These are phyloP conservation scores for Oryza officinalis DNA, from an alignment of 176 grass and related monocot species.

Conservation along the genomic window DNA sequence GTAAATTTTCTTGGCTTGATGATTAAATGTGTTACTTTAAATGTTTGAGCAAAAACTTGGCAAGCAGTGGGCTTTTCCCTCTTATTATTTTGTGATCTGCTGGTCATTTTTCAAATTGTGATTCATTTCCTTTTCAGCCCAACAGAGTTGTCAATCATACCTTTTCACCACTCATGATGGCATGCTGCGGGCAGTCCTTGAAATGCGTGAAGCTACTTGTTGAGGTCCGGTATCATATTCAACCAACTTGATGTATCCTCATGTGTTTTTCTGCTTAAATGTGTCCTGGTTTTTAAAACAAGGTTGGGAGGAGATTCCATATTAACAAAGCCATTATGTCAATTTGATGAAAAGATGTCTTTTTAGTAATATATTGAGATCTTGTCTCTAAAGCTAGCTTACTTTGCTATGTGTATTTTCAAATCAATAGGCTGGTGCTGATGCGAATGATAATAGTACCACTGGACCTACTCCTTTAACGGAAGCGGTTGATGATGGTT, in stretches of 20 bases:
- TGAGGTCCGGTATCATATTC: slow-evolving; percentile 22
- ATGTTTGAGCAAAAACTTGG: not conserved
- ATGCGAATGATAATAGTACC: slow-evolving; percentile 35
- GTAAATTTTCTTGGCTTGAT: not conserved
- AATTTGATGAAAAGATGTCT: not conserved
- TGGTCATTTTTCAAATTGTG: not conserved
- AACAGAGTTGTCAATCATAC: slow-evolving; percentile 18
- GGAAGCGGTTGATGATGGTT: slow-evolving; percentile 30
- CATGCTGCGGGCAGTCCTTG: slow-evolving; percentile 29
- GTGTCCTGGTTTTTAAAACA: not conserved
- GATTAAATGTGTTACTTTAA: not conserved
- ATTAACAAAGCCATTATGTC: not conserved
- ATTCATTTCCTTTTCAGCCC: slow-evolving; percentile 26
- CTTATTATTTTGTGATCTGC: not conserved
- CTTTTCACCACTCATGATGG: slow-evolving; percentile 37
- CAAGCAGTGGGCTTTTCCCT: not conserved
- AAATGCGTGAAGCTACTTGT: slow-evolving; percentile 36
- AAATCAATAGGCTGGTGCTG: slow-evolving; percentile 43
- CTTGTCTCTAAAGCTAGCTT: not conserved
- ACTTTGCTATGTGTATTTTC: slow-evolving; percentile 13
- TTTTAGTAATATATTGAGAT: not conserved
- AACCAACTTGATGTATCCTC: slow-evolving; percentile 7
- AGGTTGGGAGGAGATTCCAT: not conserved
- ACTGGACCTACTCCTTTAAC: slow-evolving; percentile 31
- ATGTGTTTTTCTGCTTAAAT: not conserved